Evolutionary conservation across 1,284 basidiomycete genomes (phyloP).

Genomic region (Apiotrichum sp.): DNA sequence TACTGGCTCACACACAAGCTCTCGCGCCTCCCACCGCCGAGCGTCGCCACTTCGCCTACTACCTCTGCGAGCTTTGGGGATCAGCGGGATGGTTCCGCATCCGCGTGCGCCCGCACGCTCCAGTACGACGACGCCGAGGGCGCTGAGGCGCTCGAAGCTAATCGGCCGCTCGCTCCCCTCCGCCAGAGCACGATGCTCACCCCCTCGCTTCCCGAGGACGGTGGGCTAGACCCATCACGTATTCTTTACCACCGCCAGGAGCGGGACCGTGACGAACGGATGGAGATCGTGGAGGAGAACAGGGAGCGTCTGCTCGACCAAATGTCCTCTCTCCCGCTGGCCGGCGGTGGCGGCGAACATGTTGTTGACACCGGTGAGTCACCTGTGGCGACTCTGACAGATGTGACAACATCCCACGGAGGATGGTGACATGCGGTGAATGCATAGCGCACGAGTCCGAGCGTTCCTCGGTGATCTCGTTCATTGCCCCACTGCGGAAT

Average conservation of each 20-base stretch:
- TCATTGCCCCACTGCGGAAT: no score
- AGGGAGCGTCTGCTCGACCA: slow-evolving; percentile 24
- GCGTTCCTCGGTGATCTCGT: no score
- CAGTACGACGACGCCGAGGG: slow-evolving; percentile 9
- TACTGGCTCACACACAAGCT: slow-evolving; percentile 45
- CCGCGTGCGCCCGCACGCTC: neutral
- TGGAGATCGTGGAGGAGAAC: slow-evolving; percentile 39
- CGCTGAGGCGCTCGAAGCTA: slow-evolving; percentile 2
- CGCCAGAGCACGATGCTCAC: slow-evolving; percentile 22
- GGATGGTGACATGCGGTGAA: no score
- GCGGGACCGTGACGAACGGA: slow-evolving; percentile 34
- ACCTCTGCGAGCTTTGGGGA: neutral
- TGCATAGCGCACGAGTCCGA: no score
- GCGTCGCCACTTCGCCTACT: slow-evolving; percentile 15
- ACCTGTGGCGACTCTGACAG: neutral
- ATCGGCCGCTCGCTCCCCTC: neutral
- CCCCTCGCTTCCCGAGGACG: slow-evolving; percentile 24
- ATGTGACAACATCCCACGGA: no score
- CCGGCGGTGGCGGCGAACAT: neutral
- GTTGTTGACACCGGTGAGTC: slow-evolving; percentile 20
- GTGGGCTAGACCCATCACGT: slow-evolving; percentile 26
- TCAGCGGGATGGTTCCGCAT: neutral
- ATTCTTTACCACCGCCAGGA: slow-evolving; percentile 23
- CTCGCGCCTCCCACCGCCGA: slow-evolving; percentile 35
- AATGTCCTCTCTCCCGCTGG: neutral